phyloP scores from a whole-genome alignment of 2,329 filamentous ascomycete genomes.

The Colletotrichum sp. region DNA sequence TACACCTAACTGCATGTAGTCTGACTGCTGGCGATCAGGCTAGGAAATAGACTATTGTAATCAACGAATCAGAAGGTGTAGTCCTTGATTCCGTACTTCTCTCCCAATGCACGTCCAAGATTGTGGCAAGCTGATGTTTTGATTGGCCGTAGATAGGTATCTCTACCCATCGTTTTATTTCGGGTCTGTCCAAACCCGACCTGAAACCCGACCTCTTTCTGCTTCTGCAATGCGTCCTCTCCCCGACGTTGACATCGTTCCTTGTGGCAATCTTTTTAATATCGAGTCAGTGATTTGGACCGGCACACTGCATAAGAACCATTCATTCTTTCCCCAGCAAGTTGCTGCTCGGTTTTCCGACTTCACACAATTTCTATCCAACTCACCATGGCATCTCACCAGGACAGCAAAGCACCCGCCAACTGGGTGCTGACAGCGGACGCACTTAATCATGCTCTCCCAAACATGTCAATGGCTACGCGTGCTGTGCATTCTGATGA shows the following conservation, averaged over 20 bases:
- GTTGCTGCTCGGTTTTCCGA: neutral
- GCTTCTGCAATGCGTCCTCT: neutral
- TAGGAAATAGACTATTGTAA: neutral
- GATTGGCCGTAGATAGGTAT: neutral
- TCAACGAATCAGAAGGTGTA: neutral
- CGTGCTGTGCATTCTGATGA: neutral
- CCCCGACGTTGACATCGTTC: accelerated
- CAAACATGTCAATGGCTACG: neutral
- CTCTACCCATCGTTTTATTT: neutral
- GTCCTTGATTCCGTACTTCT: neutral
- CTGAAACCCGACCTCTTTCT: neutral
- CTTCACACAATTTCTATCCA: neutral
- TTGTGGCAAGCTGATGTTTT: neutral
- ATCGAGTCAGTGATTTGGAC: accelerated
- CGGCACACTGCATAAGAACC: neutral
- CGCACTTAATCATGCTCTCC: neutral
- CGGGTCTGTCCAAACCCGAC: neutral
- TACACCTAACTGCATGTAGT: accelerated
- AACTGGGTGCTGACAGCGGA: neutral
- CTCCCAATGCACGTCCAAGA: neutral
- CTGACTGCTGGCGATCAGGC: neutral
- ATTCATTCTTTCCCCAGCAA: neutral
- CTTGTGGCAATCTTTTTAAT: accelerated
- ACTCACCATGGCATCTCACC: neutral
- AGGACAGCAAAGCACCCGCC: neutral